Base-by-base conservation (phyloP, 495 filamentous ascomycete genomes). In the Oidiodendron maius region DNA sequence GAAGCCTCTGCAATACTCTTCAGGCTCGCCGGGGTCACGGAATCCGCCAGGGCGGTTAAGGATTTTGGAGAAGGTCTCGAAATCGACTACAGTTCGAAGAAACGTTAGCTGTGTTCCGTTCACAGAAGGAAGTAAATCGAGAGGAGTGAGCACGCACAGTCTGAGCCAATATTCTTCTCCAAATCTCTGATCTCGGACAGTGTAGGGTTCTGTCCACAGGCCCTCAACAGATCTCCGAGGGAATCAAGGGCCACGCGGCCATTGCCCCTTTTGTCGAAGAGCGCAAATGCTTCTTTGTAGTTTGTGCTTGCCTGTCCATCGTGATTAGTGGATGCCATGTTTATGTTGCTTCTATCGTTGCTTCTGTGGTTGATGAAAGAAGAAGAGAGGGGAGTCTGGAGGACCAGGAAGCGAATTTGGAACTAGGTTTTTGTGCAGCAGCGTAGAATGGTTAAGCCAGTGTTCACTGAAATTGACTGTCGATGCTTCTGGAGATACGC, bases 211-310 rank as follows among this genome's bases (percentile, higher is more conserved):
- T 98, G 93, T 1, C 93, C 93, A 63, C 93, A 98, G 8, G 93
- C 93, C 59, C 94, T 84, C 30, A 98, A 81, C 26, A 98, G 80
- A 62, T 98, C 94, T 24, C 93, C 93, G 15, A 98, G 80, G 45
- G 82, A 85, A 48, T 91, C 86, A 64, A 88, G 76, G 9, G 84
- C 65, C 57, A 97, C 93, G 51, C 87, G 90, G 54, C 88, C 88
- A 62, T 84, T 91, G 60, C 94, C 93, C 60, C 93, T 90, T 78
- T 95, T 96, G 74, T 98, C 93, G 77, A 96, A 98, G 62, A 98
- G 88, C 42, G 89, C 88, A 76, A 98, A 98, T 52, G 93, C 93
- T 84, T 98, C 93, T 77, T 96, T 96, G 87, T 97, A 98, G 82
- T 98, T 97, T 65, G 93, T 97, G 46, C 87, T 91, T 72, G 91